Conservation (phyloP, 148 eudicot species). For the Rhododendron vialii region DNA sequence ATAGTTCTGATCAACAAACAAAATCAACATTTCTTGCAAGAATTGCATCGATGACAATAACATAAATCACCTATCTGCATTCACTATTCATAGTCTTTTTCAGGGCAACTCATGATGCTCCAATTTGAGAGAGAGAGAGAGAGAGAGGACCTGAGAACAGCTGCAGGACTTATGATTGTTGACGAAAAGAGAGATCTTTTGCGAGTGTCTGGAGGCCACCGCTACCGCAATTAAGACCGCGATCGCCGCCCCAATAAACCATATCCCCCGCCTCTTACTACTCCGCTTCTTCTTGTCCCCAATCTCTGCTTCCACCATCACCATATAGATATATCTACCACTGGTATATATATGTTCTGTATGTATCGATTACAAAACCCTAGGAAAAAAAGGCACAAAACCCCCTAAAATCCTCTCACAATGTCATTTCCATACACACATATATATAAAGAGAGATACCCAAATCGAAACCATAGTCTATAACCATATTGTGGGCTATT, state of each 20-base stretch:
- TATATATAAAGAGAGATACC: not conserved
- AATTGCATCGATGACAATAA: not conserved
- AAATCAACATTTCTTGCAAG: not conserved
- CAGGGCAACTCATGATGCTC: not conserved
- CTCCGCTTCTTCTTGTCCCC: slow-evolving; percentile 10
- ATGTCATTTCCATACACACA: not conserved
- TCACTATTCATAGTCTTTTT: not conserved
- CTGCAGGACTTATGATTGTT: slow-evolving; percentile 31
- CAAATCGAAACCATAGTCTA: not conserved
- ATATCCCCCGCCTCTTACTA: slow-evolving; percentile 27
- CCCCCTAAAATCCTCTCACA: not conserved
- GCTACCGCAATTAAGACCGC: slow-evolving; percentile 33
- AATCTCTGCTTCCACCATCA: slow-evolving; percentile 34
- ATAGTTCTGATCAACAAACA: not conserved
- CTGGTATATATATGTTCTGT: not conserved
- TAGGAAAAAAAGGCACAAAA: not conserved
- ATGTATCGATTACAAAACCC: not conserved
- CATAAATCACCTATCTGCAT: not conserved
- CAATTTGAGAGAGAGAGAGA: slow-evolving; percentile 10
- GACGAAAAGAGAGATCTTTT: slow-evolving; percentile 12
- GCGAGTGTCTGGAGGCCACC: slow-evolving; percentile 16
- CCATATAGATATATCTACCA: not conserved
- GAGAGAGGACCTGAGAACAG: slow-evolving; percentile 48
- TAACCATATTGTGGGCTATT: not conserved
- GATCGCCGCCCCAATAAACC: slow-evolving; percentile 37